Conservation (phyloP, 345 rosid species). For the Salix dunnii region DNA sequence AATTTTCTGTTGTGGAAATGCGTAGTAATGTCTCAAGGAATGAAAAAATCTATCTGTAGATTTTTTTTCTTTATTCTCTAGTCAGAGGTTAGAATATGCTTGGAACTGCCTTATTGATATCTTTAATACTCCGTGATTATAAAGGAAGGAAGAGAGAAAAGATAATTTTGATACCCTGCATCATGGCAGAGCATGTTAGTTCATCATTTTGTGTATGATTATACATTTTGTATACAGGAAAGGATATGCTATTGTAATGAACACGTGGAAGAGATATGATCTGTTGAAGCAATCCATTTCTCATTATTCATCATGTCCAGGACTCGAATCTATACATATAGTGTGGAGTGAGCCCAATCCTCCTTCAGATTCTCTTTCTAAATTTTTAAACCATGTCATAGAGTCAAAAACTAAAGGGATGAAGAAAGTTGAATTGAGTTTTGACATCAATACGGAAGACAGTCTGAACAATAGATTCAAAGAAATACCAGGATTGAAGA, state of each 20-base stretch:
- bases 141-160: background rate
- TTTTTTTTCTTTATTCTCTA: background rate
- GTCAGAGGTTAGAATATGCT: background rate
- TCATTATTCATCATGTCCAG: conserved; percentile 68
- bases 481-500: conserved; percentile 65
- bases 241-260: conserved; percentile 74
- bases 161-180: background rate
- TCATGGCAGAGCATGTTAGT: background rate
- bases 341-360: conserved; percentile 98
- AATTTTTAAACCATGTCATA: conserved; percentile 40
- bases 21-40: background rate
- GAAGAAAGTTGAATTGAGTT: conserved; percentile 52
- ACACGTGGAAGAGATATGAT: conserved; percentile 97
- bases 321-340: conserved; percentile 77
- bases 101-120: background rate
- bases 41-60: background rate
- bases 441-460: conserved; percentile 78
- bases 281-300: conserved; percentile 78
- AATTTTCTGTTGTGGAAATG: background rate
- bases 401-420: conserved; percentile 44
- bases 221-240: conserved; percentile 42
- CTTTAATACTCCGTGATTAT: background rate
- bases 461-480: conserved; percentile 94
- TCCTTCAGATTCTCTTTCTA: conserved; percentile 68
- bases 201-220: background rate